Percentiles rank a stretch among this genome's conserved stretches.
Conservation (phyloP, 192 early-diverging fungal species). For the Coemansia sp. region DNA sequence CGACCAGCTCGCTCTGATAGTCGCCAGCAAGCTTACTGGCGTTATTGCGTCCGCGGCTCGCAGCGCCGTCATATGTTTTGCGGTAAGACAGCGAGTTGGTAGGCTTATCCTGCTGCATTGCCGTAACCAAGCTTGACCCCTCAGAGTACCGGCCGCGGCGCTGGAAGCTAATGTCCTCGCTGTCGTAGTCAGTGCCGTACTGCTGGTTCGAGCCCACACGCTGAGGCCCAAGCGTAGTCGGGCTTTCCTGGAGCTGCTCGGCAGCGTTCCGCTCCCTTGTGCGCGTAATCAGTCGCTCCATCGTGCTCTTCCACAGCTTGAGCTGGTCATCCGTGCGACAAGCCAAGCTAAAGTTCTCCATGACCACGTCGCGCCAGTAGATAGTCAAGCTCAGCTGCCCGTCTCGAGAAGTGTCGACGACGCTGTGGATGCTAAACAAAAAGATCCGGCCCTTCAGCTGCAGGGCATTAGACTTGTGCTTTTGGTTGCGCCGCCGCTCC, state of each 20-base stretch:
- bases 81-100: conserved; percentile 27
- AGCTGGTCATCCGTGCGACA: conserved; percentile 91
- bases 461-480: conserved; percentile 46
- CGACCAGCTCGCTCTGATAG: conserved; percentile 39
- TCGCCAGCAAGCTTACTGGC: conserved; percentile 39
- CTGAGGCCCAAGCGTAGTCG: conserved; percentile 7
- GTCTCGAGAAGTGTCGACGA: conserved; percentile 63
- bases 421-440: conserved; percentile 72
- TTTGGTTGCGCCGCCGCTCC: conserved; percentile 57
- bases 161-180: conserved; percentile 23
- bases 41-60: conserved; percentile 15
- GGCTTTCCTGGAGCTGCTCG: conserved; percentile 14
- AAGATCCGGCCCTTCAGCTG: conserved; percentile 88
- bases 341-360: conserved; percentile 84
- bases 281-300: conserved; percentile 68
- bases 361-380: conserved; percentile 81
- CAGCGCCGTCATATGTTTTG: conserved; percentile 49
- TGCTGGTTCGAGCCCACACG: conserved; percentile 17
- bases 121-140: conserved; percentile 38
- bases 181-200: conserved; percentile 29
- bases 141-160: conserved; percentile 50
- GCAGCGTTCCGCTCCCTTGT: conserved; percentile 40
- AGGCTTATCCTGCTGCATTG: conserved; percentile 45
- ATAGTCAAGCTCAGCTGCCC: conserved; percentile 62
- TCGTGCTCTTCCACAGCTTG: conserved; percentile 79